Percentiles rank a stretch among this genome's conserved stretches.
Evolutionary conservation across 2,329 filamentous ascomycete species (phyloP).

Genomic region (Lecanicillium sp.): DNA sequence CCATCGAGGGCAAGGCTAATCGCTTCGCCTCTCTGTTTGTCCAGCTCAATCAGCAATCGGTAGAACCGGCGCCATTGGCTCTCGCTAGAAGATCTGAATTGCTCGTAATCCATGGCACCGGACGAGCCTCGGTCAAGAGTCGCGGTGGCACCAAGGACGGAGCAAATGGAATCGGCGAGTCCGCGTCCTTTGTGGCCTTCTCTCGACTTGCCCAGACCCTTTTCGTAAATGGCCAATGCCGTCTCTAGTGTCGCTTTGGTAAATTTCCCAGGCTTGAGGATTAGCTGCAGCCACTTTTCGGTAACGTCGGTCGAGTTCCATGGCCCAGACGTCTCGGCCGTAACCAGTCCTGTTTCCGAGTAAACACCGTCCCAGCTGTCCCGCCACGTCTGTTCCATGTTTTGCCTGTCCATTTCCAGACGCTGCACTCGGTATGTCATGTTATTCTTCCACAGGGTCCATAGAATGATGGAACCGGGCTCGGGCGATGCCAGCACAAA

Average conservation of each 20-base stretch:
- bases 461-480: slow-evolving; percentile 53
- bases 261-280: slow-evolving; percentile 79
- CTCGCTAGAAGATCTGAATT: slow-evolving; percentile 67
- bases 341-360: slow-evolving; percentile 47
- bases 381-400: slow-evolving; percentile 54
- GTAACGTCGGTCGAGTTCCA: slow-evolving; percentile 62
- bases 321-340: slow-evolving; percentile 49
- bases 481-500: slow-evolving; percentile 55
- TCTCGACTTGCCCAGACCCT: slow-evolving; percentile 37
- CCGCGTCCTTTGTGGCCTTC: slow-evolving; percentile 41
- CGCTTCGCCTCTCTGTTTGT: slow-evolving; percentile 77
- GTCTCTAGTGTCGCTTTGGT: slow-evolving; percentile 74
- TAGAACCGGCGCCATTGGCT: slow-evolving; percentile 88
- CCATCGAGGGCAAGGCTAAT: slow-evolving; percentile 70
- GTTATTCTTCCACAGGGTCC: slow-evolving; percentile 82
- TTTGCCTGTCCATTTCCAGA: slow-evolving; percentile 63
- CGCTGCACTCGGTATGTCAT: slow-evolving; percentile 68
- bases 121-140: slow-evolving; percentile 53
- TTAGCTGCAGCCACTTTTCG: slow-evolving; percentile 79
- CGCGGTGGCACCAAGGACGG: slow-evolving; percentile 62
- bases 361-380: slow-evolving; percentile 64
- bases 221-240: slow-evolving; percentile 73
- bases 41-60: slow-evolving; percentile 74
- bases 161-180: slow-evolving; percentile 69
- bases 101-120: slow-evolving; percentile 64